These are phyloP conservation scores for Lithocarpus polystachyus DNA, from an alignment of 306 rosid species.

Conservation along the genomic window DNA sequence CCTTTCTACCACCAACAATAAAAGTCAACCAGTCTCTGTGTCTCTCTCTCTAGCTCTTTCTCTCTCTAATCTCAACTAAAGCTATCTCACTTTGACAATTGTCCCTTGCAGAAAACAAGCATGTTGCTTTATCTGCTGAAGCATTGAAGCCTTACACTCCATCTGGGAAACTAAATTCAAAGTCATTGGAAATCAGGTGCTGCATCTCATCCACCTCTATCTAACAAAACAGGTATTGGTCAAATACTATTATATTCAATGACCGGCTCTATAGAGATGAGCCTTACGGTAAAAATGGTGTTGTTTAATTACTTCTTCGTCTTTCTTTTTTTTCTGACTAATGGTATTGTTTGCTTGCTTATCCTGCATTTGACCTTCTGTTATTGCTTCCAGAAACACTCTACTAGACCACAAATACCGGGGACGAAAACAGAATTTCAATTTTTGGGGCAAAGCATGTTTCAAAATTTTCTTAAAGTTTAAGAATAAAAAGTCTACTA, in stretches of 20 bases:
- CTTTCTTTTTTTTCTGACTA: no score
- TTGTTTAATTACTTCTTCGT: background rate
- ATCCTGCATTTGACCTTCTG: slow-evolving; percentile 13
- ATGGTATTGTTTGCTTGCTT: background rate
- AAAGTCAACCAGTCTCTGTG: slow-evolving; percentile 39
- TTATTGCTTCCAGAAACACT: slow-evolving; percentile 10
- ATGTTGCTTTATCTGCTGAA: slow-evolving; percentile 31
- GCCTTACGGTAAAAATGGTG: background rate
- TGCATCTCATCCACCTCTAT: slow-evolving; percentile 63
- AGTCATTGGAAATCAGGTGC: slow-evolving; percentile 58
- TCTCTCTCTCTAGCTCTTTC: no score
- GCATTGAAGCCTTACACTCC: slow-evolving; percentile 23
- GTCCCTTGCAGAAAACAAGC: slow-evolving; percentile 23
- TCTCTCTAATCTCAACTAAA: slow-evolving; percentile 3
- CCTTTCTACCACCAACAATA: slow-evolving; percentile 22
- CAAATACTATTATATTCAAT: slow-evolving; percentile 28
- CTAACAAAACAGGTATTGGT: slow-evolving; percentile 52
- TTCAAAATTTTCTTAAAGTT: no score
- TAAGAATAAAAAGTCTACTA: no score
- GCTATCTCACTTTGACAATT: slow-evolving; percentile 34
- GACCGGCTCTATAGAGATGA: background rate
- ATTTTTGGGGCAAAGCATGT: no score
- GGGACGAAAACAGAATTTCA: no score
- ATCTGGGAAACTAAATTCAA: slow-evolving; percentile 29
- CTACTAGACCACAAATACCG: slow-evolving; percentile 21